A percentile compares a stretch with the other conserved stretches of the same genome.
Evolutionary conservation across 1,284 basidiomycete genomes (phyloP).

Genomic region (Cerrena zonata): DNA sequence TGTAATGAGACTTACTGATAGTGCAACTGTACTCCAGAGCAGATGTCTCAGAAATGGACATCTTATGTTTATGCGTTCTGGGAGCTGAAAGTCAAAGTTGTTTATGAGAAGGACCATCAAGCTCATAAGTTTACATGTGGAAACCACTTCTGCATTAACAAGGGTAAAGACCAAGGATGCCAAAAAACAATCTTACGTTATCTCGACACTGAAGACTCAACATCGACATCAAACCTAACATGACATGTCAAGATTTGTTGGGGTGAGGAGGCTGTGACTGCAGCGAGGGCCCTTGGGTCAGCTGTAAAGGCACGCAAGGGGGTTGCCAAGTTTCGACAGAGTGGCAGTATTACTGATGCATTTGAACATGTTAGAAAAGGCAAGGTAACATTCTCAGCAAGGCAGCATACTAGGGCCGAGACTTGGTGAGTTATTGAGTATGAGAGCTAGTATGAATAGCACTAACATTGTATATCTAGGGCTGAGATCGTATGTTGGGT

Average conservation of each 20-base stretch:
- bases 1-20: constrained; percentile 6
- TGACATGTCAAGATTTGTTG: constrained; percentile 32
- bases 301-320: constrained; percentile 12
- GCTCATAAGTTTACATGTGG: constrained; percentile 31
- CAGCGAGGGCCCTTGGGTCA: constrained; percentile 16
- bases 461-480: constrained; percentile 2
- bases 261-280: constrained; percentile 27
- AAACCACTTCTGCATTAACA: too few species aligned
- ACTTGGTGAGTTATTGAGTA: constrained; percentile 2
- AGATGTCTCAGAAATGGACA: constrained; percentile 20
- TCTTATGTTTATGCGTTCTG: constrained; percentile 30
- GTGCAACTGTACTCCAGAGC: constrained; percentile 15
- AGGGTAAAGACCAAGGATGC: too few species aligned
- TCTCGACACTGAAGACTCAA: constrained; percentile 25
- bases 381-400: constrained; percentile 1
- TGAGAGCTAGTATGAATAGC: not conserved
- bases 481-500: constrained; percentile 13
- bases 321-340: constrained; percentile 5
- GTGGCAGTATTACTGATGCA: constrained; percentile 20
- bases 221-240: constrained; percentile 30
- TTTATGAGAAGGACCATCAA: constrained; percentile 14
- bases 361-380: constrained; percentile 15
- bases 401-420: constrained; percentile 6
- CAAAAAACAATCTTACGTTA: constrained; percentile 21
- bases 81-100: constrained; percentile 18